Base-by-base conservation (phyloP, 2,329 filamentous ascomycete genomes). In the Epichloe sibirici region DNA sequence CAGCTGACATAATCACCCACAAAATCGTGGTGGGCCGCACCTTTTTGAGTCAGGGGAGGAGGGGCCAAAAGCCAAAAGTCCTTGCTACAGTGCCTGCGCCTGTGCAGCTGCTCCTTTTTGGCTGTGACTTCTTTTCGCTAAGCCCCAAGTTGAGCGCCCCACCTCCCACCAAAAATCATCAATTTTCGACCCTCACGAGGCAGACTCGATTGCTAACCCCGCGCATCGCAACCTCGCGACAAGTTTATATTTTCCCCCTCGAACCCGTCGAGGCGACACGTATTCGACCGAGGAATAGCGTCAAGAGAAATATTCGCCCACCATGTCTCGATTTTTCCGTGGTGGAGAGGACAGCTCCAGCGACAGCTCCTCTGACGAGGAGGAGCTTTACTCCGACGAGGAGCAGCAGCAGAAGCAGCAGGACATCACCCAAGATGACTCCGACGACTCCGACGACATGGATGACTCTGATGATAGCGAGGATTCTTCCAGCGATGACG, bases 321-420 rank as follows among this genome's bases (percentile, higher is more conserved):
- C 67, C 57, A 93, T 91, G 87, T 97, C 93, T 80, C 87, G 90
- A 76, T 98, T 97, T 75, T 97, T 97, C 80, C 87, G 89, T 59
- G 87, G 87, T 70, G 87, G 85, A 66, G 77, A 80, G 76, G 90
- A 95, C 74, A 96, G 90, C 82, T 95, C 91, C 66, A 88, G 83
- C 78, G 90, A 96, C 74, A 90, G 82, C 76, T 89, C 88, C 79
- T 95, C 89, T 65, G 91, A 96, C 63, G 91, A 97, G 78, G 90
- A 97, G 76, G 86, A 90, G 73, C 85, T 95, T 73, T 94, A 94
- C 82, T 82, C 79, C 62, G 66, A 65, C 55, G 66, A 67, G 59
- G 67, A 69, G 60, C 69, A 69, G 60, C 42, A 45, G 40, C 48
- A 50, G 45, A 6, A 48, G 12, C 63, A 71, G 62, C 62, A 73